A percentile compares a stretch with the other conserved stretches of the same genome.
Evolutionary conservation across 805 yeast genomes (phyloP).

Genomic region (Ogataea paradorogensis): DNA sequence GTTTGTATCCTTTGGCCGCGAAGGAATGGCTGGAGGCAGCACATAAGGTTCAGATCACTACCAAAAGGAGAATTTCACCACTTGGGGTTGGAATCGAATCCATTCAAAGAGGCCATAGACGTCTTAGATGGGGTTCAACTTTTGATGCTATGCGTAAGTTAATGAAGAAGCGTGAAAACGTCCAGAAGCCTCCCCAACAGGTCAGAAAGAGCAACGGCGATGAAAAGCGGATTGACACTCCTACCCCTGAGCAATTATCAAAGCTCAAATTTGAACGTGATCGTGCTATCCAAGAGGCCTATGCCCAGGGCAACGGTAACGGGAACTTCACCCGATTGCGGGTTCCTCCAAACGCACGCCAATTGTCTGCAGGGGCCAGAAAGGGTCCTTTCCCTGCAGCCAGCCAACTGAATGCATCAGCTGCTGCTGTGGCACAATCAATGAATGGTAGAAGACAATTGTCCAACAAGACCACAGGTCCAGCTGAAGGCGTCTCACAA

Average conservation of each 20-base stretch:
- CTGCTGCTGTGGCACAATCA: neutral
- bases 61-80: constrained; percentile 86
- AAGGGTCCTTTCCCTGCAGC: constrained; percentile 9
- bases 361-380: constrained; percentile 13
- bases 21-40: constrained; percentile 92
- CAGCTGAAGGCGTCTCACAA: constrained; percentile 6
- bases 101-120: constrained; percentile 86
- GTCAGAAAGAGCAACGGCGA: constrained; percentile 30
- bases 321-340: constrained; percentile 24
- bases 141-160: constrained; percentile 91
- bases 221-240: constrained; percentile 44
- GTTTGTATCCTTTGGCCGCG: constrained; percentile 77
- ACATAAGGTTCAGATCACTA: constrained; percentile 80
- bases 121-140: constrained; percentile 95
- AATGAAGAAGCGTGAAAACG: constrained; percentile 83
- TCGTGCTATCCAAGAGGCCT: constrained; percentile 75
- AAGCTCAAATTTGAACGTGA: constrained; percentile 83
- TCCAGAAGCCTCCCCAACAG: constrained; percentile 54
- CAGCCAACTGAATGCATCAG: constrained; percentile 4
- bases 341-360: constrained; percentile 20
- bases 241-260: constrained; percentile 83
- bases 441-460: constrained; percentile 6
- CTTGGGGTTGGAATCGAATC: constrained; percentile 92
- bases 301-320: constrained; percentile 34
- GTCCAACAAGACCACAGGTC: constrained; percentile 4